These are phyloP conservation scores for Vaccinium vitisidaea DNA, from an alignment of 148 eudicot genomes.

Conservation along the genomic window DNA sequence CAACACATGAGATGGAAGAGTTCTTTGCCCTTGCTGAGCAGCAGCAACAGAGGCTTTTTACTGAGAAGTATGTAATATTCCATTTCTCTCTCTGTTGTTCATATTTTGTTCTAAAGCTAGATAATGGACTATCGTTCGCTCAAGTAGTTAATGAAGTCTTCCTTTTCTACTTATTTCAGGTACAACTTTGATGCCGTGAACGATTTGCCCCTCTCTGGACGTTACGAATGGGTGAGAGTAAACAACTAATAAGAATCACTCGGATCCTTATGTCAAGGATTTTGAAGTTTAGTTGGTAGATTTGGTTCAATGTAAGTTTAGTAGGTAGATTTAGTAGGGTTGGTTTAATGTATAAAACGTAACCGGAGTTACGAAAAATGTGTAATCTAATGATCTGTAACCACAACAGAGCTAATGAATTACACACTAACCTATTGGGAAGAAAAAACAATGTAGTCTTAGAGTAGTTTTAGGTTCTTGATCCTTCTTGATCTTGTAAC, in stretches of 20 bases:
- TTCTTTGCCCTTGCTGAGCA: slow-evolving; percentile 64
- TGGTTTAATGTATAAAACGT: not conserved
- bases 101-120: not conserved
- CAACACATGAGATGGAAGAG: slow-evolving; percentile 68
- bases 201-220: slow-evolving; percentile 76
- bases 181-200: slow-evolving; percentile 77
- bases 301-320: not conserved
- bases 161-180: slow-evolving; percentile 43
- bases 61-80: slow-evolving; percentile 53
- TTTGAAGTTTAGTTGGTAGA: slow-evolving; percentile 15
- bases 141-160: not conserved
- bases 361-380: slow-evolving; percentile 3
- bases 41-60: slow-evolving; percentile 58
- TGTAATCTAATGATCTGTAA: slow-evolving; percentile 30
- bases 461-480: slow-evolving; percentile 17
- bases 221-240: slow-evolving; percentile 77
- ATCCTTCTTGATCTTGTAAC: slow-evolving; percentile 27
- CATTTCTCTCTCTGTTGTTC: not conserved
- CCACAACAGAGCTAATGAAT: slow-evolving; percentile 21
- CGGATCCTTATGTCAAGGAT: not conserved
- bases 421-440: slow-evolving; percentile 28
- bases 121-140: not conserved
- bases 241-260: slow-evolving; percentile 31
- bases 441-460: slow-evolving; percentile 8
- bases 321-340: slow-evolving; percentile 16